phyloP scores from a whole-genome alignment of 148 eudicot species.

The Vaccinium corymbosum region DNA sequence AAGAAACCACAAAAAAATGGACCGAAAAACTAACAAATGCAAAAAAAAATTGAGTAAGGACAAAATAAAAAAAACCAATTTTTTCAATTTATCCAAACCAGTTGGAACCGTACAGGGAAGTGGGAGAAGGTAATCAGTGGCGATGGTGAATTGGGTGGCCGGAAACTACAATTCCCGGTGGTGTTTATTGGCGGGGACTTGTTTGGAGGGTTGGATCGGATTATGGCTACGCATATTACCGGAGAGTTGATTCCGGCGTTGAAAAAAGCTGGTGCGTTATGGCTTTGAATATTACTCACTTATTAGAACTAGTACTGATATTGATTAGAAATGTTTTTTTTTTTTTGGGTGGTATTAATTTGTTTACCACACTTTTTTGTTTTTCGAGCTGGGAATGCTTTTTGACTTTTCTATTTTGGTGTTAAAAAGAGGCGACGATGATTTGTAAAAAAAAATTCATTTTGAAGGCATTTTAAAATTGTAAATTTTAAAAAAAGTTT shows the following conservation, averaged over 20 bases:
- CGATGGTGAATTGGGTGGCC: neutral
- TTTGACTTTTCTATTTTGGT: neutral
- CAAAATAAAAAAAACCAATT: too few species aligned
- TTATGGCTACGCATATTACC: conserved; percentile 61
- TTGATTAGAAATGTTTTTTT: neutral
- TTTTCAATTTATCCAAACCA: too few species aligned
- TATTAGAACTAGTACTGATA: neutral
- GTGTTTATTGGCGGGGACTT: conserved; percentile 70
- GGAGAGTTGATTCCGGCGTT: conserved; percentile 62
- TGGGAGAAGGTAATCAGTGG: conserved; percentile 6
- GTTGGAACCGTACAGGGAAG: too few species aligned
- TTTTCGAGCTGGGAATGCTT: neutral
- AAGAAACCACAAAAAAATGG: too few species aligned
- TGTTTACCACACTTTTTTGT: neutral
- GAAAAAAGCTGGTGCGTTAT: conserved; percentile 63
- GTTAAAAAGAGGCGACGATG: neutral
- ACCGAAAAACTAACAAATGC: too few species aligned
- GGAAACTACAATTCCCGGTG: conserved; percentile 45
- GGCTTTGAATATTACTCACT: conserved; percentile 35
- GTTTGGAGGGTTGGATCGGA: conserved; percentile 63
- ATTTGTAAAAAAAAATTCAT: neutral
- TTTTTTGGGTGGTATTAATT: neutral
- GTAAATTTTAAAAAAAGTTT: too few species aligned
- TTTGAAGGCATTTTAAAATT: neutral
- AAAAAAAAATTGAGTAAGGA: too few species aligned